phyloP scores from a whole-genome alignment of 306 rosid species.

The Quercus alba region DNA sequence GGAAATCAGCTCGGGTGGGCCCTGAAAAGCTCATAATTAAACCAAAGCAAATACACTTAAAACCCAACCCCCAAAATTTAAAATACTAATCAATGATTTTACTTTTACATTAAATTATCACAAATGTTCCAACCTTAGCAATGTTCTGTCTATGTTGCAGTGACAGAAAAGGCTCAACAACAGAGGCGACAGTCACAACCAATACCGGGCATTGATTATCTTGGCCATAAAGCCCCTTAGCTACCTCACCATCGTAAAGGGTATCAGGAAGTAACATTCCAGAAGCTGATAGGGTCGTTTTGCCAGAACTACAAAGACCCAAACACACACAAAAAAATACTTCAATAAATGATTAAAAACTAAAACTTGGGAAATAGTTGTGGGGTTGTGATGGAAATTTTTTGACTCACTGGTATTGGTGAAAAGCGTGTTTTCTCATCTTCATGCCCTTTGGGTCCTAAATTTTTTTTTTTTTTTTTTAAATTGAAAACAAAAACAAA shows the following conservation, averaged over 20 bases:
- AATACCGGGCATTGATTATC: slow-evolving; percentile 44
- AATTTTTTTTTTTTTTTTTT: no score
- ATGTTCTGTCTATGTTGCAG: slow-evolving; percentile 50
- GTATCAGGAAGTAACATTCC: slow-evolving; percentile 69
- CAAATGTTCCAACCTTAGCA: slow-evolving; percentile 48
- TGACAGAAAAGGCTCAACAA: slow-evolving; percentile 86
- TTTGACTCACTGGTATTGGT: slow-evolving; percentile 65
- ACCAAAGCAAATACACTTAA: slow-evolving; percentile 15
- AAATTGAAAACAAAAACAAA: no score
- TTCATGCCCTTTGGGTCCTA: slow-evolving; percentile 97
- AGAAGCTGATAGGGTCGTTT: slow-evolving; percentile 91
- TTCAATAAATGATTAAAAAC: neutral
- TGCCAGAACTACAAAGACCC: slow-evolving; percentile 70
- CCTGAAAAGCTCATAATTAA: slow-evolving; percentile 47
- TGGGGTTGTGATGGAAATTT: neutral
- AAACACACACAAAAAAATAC: slow-evolving; percentile 4
- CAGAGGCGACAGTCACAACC: slow-evolving; percentile 77
- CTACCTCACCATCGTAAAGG: slow-evolving; percentile 56
- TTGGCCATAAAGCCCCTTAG: slow-evolving; percentile 39
- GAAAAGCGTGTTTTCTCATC: slow-evolving; percentile 92
- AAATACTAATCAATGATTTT: slow-evolving; percentile 3
- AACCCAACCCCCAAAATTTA: slow-evolving; percentile 4
- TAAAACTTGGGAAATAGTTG: neutral
- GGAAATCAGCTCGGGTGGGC: slow-evolving; percentile 70
- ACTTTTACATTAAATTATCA: neutral